phyloP scores from a whole-genome alignment of 345 rosid genomes.

The Citrus maxima region DNA sequence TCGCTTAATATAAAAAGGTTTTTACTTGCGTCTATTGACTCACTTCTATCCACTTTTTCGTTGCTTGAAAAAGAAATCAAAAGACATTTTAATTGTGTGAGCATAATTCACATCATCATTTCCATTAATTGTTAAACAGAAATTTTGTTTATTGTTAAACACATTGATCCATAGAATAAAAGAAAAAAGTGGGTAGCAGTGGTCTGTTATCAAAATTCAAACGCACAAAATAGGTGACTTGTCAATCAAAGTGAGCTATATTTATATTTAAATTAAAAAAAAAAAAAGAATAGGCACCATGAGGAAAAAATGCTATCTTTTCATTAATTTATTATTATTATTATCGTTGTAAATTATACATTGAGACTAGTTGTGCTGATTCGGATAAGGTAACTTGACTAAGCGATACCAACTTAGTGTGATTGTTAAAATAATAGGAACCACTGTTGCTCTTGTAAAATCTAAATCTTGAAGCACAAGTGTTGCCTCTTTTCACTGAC shows the following conservation, averaged over 20 bases:
- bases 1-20: not conserved
- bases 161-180: too few relatives aligned
- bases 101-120: not conserved
- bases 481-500: not conserved
- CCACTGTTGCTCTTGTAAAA: not conserved
- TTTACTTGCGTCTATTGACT: conserved; percentile 4
- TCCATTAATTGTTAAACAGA: too few relatives aligned
- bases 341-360: not conserved
- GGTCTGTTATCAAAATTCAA: not conserved
- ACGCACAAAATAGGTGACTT: not conserved
- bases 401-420: not conserved
- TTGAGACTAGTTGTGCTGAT: not conserved
- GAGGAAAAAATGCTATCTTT: not conserved
- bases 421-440: not conserved
- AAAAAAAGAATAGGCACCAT: not conserved
- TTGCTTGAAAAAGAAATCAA: not conserved
- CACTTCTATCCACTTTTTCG: not conserved
- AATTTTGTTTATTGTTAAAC: too few relatives aligned
- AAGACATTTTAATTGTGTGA: not conserved
- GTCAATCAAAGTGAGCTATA: conserved; percentile 7
- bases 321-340: not conserved
- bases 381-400: not conserved
- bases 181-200: not conserved
- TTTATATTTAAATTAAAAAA: not conserved
- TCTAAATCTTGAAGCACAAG: not conserved